Conservation (phyloP, 2,329 filamentous ascomycete species). For the Diaporthe aspalathi region DNA sequence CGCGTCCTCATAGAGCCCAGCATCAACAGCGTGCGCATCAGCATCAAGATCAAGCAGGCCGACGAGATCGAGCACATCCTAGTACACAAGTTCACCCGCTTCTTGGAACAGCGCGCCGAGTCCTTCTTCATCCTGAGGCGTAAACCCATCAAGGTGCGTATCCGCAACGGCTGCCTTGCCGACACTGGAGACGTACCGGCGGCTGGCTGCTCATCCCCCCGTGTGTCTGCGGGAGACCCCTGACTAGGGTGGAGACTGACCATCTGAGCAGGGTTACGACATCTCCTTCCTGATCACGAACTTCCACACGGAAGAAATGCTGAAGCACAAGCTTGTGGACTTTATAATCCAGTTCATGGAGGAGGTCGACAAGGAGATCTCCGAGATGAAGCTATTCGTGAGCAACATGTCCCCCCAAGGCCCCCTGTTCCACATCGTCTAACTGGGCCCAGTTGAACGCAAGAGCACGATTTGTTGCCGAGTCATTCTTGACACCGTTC, state of each 20-base stretch:
- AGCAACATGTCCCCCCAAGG: background rate
- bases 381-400: constrained; percentile 98
- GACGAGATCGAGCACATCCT: constrained; percentile 99
- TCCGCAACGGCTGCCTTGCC: background rate
- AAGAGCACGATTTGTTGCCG: constrained; percentile 94
- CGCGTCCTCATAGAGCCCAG: constrained; percentile 95
- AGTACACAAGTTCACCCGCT: constrained; percentile 98
- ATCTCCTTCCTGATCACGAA: constrained; percentile 99
- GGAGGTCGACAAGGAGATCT: constrained; percentile 99
- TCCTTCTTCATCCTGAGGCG: constrained; percentile 95
- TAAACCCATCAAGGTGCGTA: constrained; percentile 88
- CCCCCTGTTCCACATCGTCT: constrained; percentile 43
- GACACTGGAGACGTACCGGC: background rate
- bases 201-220: background rate
- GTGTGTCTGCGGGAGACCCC: background rate
- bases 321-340: constrained; percentile 99
- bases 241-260: constrained; percentile 34
- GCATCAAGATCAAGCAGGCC: constrained; percentile 99
- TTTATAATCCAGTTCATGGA: constrained; percentile 99
- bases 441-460: constrained; percentile 80
- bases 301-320: constrained; percentile 97
- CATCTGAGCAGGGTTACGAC: constrained; percentile 80
- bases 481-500: constrained; percentile 92
- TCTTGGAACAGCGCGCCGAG: constrained; percentile 95
- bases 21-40: constrained; percentile 96